A percentile compares a stretch with the other conserved stretches of the same genome.
These are phyloP conservation scores for Penicillium sumatraense DNA, from an alignment of 2,329 filamentous ascomycete species.

Conservation along the genomic window DNA sequence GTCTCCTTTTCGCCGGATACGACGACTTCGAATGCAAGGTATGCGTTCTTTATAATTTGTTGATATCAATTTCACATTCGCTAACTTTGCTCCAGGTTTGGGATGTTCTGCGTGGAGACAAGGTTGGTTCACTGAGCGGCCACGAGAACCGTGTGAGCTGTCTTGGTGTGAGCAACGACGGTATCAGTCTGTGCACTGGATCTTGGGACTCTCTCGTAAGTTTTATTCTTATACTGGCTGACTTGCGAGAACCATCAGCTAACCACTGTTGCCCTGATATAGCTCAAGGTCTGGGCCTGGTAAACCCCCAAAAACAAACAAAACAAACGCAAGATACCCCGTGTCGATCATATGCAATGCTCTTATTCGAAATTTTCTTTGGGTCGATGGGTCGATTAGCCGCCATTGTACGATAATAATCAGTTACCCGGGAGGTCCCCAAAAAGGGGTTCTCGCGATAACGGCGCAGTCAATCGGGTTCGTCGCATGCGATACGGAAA, in stretches of 20 bases:
- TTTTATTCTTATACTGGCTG: constrained; percentile 25
- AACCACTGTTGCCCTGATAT: constrained; percentile 16
- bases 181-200: constrained; percentile 97
- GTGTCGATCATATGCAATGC: constrained; percentile 41
- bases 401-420: constrained; percentile 54
- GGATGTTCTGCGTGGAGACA: constrained; percentile 95
- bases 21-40: constrained; percentile 99
- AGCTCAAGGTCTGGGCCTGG: constrained; percentile 91
- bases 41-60: constrained; percentile 37
- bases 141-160: constrained; percentile 99
- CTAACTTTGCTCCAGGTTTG: constrained; percentile 71
- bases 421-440: constrained; percentile 34
- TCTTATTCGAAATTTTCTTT: constrained; percentile 40
- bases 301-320: constrained; percentile 48
- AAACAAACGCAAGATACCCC: constrained; percentile 42
- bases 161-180: constrained; percentile 97
- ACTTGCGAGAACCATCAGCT: constrained; percentile 7
- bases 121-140: constrained; percentile 93
- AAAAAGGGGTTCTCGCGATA: constrained; percentile 32
- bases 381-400: constrained; percentile 39
- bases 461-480: constrained; percentile 28
- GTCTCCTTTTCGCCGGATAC: constrained; percentile 94
- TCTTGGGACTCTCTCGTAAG: constrained; percentile 99
- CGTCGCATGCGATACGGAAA: constrained; percentile 29
- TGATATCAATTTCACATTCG: not conserved